These are phyloP conservation scores for Exophiala phaeomuriformis DNA, from an alignment of 2,329 filamentous ascomycete genomes.

Conservation along the genomic window DNA sequence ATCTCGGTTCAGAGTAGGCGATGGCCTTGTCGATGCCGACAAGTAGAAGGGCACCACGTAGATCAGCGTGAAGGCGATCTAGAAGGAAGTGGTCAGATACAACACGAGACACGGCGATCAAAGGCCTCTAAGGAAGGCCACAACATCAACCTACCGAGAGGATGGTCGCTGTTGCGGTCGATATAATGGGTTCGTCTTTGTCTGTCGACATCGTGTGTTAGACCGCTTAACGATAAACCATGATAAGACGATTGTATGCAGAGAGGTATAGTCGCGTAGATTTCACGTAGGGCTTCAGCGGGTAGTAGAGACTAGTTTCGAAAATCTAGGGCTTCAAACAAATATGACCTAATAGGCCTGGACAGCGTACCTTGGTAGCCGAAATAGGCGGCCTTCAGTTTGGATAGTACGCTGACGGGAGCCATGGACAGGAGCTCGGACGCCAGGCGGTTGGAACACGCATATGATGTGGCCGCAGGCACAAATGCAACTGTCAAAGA, in stretches of 20 bases:
- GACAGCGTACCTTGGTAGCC: conserved; percentile 19
- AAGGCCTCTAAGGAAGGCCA: background rate
- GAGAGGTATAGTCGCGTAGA: background rate
- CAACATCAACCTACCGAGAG: conserved; percentile 33
- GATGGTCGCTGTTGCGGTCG: conserved; percentile 32
- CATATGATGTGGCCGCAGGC: background rate
- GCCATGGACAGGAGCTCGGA: conserved; percentile 10
- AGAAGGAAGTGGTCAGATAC: background rate
- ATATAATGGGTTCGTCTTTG: conserved; percentile 33
- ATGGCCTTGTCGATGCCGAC: conserved; percentile 70
- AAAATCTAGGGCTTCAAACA: background rate
- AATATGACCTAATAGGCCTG: conserved; percentile 12
- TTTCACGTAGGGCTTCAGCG: background rate
- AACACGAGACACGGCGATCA: too few species aligned
- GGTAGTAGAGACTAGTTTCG: conserved; percentile 20
- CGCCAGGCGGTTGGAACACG: background rate
- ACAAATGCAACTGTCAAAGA: background rate
- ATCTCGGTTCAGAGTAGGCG: conserved; percentile 71
- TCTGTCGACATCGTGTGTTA: conserved; percentile 27
- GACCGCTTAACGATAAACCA: conserved; percentile 13
- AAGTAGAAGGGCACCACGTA: conserved; percentile 92
- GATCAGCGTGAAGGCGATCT: conserved; percentile 71
- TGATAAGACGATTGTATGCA: background rate
- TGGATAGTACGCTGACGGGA: conserved; percentile 12
- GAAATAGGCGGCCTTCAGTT: conserved; percentile 20